These are phyloP conservation scores for Cardamine chenopodiifolia DNA, from an alignment of 345 rosid species.

Conservation along the genomic window DNA sequence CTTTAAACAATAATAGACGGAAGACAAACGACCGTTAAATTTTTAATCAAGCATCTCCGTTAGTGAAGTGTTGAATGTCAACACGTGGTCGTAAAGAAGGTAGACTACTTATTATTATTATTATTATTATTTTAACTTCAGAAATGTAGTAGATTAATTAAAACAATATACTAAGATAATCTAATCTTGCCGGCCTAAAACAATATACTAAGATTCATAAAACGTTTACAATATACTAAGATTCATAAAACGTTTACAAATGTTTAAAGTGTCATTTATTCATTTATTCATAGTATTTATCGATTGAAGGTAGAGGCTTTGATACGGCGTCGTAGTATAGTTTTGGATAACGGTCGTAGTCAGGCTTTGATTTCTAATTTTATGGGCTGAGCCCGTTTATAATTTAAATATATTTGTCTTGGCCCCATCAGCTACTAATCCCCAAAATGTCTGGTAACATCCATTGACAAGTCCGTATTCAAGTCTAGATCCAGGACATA, in stretches of 20 bases:
- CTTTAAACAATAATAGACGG: slow-evolving; percentile 25
- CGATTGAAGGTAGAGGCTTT: rapidly evolving
- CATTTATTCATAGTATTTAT: too few relatives aligned
- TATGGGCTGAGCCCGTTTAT: neutral
- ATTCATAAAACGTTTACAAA: too few relatives aligned
- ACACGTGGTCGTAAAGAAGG: neutral
- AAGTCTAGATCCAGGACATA: too few relatives aligned
- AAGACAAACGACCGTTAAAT: slow-evolving; percentile 31
- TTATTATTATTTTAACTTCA: too few relatives aligned
- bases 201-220: too few relatives aligned
- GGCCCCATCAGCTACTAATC: neutral
- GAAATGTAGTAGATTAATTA: too few relatives aligned
- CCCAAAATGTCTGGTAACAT: neutral
- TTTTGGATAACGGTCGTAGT: neutral
- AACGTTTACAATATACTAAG: too few relatives aligned
- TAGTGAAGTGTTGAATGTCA: neutral
- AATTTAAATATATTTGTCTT: neutral
- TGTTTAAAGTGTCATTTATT: too few relatives aligned
- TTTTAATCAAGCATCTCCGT: neutral
- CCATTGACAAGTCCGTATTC: too few relatives aligned
- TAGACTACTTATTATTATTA: too few relatives aligned
- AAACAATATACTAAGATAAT: too few relatives aligned
- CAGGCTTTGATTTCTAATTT: neutral
- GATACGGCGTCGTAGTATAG: neutral
- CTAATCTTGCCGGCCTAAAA: too few relatives aligned